Percentiles rank a stretch among this genome's conserved stretches.
Conservation (phyloP, 192 early-diverging fungal genomes). For the Coemansia pectinata region DNA sequence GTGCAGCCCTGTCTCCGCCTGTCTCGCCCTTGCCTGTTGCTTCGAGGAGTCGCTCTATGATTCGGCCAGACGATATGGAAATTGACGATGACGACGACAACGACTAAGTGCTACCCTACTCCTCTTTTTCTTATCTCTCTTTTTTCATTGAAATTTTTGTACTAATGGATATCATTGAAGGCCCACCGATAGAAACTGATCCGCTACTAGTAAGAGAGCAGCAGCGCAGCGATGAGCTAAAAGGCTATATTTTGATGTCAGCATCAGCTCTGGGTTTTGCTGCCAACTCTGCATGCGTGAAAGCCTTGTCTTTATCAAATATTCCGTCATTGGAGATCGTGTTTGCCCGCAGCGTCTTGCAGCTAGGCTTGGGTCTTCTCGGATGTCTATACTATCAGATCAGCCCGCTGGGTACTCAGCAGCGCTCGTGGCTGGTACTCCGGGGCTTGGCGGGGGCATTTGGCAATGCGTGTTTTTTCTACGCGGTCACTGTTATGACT, state of each 20-base stretch:
- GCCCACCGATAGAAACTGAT: neutral
- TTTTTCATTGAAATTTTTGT: neutral
- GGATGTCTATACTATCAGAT: slow-evolving; percentile 56
- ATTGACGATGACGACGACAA: neutral
- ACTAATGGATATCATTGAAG: neutral
- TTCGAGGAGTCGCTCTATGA: neutral
- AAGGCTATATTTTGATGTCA: slow-evolving; percentile 59
- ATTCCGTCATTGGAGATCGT: slow-evolving; percentile 74
- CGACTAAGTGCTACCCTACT: neutral
- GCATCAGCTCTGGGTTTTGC: slow-evolving; percentile 72
- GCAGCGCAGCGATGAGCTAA: slow-evolving; percentile 33
- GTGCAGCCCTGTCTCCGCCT: slow-evolving; percentile 1
- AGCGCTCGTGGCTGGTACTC: slow-evolving; percentile 61
- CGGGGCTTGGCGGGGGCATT: slow-evolving; percentile 65
- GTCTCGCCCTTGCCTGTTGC: neutral
- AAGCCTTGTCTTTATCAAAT: slow-evolving; percentile 56
- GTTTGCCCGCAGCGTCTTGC: slow-evolving; percentile 69
- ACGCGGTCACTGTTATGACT: slow-evolving; percentile 65
- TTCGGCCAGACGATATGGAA: neutral
- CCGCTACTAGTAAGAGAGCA: neutral
- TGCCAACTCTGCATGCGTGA: slow-evolving; percentile 72
- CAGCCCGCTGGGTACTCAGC: slow-evolving; percentile 57
- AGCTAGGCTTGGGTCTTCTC: slow-evolving; percentile 60
- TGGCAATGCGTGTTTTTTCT: slow-evolving; percentile 72
- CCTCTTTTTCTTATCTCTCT: neutral